Conservation (phyloP, 441 rosid species). For the Erodium texanum region DNA sequence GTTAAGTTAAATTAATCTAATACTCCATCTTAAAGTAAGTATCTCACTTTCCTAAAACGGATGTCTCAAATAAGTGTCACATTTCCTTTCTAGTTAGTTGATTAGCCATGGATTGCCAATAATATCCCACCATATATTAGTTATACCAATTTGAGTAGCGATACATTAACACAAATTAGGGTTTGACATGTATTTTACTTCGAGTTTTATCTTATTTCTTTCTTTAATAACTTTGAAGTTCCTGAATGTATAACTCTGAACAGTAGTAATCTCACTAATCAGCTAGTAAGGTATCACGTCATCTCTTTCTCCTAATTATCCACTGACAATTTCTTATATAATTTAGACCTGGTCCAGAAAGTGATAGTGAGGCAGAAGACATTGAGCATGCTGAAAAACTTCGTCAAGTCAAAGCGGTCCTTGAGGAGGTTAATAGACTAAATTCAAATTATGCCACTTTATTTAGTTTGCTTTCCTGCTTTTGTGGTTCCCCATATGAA, state of each 20-base stretch:
- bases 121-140: no score
- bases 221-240: neutral
- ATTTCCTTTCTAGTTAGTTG: no score
- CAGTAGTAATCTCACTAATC: neutral
- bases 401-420: conserved; percentile 99
- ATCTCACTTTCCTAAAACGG: no score
- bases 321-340: conserved; percentile 11
- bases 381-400: conserved; percentile 99
- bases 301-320: neutral
- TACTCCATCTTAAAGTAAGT: no score
- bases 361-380: conserved; percentile 99
- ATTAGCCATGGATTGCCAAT: no score
- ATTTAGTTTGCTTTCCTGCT: neutral
- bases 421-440: conserved; percentile 72
- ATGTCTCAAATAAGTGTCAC: no score
- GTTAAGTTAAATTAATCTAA: neutral
- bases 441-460: neutral
- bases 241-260: neutral
- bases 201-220: neutral
- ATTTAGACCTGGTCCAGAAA: conserved; percentile 67
- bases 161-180: no score
- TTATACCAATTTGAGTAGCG: no score
- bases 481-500: neutral
- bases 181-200: neutral
- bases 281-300: neutral